These are phyloP conservation scores for Letharia lupina DNA, from an alignment of 495 filamentous ascomycete genomes.

Conservation along the genomic window DNA sequence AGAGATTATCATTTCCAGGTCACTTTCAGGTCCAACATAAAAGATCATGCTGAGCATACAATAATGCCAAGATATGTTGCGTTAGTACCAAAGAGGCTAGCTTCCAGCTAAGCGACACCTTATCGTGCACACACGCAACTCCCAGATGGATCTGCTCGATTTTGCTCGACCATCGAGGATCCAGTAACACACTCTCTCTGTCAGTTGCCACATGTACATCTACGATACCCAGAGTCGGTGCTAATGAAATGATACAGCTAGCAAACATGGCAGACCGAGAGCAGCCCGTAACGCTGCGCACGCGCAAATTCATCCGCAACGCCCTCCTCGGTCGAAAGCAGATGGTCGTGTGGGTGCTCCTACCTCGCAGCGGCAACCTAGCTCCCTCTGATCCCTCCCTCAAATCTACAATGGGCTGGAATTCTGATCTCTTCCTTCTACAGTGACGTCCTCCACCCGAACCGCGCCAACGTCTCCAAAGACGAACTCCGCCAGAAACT, in stretches of 20 bases:
- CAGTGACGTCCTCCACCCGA: slow-evolving; percentile 99
- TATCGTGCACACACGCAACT: slow-evolving; percentile 5
- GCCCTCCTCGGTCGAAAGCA: slow-evolving; percentile 96
- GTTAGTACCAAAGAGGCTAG: background rate
- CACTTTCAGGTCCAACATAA: background rate
- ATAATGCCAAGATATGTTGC: background rate
- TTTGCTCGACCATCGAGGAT: background rate
- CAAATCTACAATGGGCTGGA: too few species aligned
- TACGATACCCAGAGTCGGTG: background rate
- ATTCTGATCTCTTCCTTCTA: background rate
- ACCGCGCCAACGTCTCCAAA: slow-evolving; percentile 96
- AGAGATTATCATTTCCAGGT: background rate
- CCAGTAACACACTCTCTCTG: background rate
- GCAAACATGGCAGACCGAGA: slow-evolving; percentile 82
- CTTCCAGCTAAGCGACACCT: slow-evolving; percentile 1
- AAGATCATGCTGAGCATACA: background rate
- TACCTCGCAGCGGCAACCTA: slow-evolving; percentile 7
- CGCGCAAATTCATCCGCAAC: slow-evolving; percentile 99
- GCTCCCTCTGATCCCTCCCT: slow-evolving; percentile 1
- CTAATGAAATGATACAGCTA: background rate
- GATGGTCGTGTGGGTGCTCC: slow-evolving; percentile 92
- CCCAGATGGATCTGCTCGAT: background rate
- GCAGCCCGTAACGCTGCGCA: slow-evolving; percentile 86
- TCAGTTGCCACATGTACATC: background rate
- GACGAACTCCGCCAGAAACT: slow-evolving; percentile 95